phyloP scores from a whole-genome alignment of 2,329 filamentous ascomycete genomes.

The Colletotrichum sp. region DNA sequence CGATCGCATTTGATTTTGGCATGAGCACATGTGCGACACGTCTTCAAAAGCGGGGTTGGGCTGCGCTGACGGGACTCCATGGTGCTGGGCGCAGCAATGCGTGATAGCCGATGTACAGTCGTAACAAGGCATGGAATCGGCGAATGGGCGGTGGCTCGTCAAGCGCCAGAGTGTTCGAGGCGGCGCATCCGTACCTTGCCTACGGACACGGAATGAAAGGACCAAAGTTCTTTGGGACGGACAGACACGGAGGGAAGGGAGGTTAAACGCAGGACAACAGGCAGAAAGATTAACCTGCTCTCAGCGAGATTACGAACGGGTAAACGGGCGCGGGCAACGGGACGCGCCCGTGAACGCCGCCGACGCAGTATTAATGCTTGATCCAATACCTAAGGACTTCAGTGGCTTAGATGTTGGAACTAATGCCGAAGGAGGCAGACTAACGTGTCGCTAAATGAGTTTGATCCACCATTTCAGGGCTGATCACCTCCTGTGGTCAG shows the following conservation, averaged over 20 bases:
- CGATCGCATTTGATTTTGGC: conserved; percentile 40
- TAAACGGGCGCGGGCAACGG: neutral
- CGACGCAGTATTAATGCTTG: neutral
- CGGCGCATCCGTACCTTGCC: neutral
- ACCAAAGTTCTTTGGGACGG: neutral
- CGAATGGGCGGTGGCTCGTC: neutral
- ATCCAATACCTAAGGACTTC: neutral
- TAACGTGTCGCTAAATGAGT: neutral
- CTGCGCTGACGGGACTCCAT: conserved; percentile 14
- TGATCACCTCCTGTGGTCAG: neutral
- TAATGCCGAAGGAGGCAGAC: neutral
- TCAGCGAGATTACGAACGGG: neutral
- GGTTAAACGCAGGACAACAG: neutral
- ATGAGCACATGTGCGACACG: conserved; percentile 38
- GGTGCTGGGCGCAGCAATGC: neutral
- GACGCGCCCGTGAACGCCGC: neutral
- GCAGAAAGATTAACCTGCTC: neutral
- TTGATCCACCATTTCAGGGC: neutral
- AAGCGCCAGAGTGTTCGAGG: neutral
- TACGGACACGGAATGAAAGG: conserved; percentile 6
- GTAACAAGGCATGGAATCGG: neutral
- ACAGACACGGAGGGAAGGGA: conserved; percentile 1
- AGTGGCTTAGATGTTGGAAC: neutral
- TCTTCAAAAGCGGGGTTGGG: conserved; percentile 26
- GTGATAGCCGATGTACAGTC: neutral